These are phyloP conservation scores for Coniella vitis DNA, from an alignment of 2,329 filamentous ascomycete genomes.

Conservation along the genomic window DNA sequence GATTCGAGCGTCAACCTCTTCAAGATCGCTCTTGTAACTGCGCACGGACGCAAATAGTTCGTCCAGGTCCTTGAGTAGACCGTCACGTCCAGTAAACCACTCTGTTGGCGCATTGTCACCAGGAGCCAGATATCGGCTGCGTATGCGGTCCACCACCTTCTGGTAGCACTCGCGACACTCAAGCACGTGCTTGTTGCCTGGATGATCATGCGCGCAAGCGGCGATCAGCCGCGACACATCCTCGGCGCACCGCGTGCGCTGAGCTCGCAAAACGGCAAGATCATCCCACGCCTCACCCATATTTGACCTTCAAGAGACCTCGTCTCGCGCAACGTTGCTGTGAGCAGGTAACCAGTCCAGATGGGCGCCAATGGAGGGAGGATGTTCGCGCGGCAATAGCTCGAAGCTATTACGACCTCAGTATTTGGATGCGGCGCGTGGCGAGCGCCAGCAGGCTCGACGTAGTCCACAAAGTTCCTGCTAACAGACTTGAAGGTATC, in stretches of 20 bases:
- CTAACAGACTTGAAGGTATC: too few relatives aligned
- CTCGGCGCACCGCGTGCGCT: slow-evolving; percentile 28
- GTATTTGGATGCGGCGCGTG: too few relatives aligned
- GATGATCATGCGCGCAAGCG: slow-evolving; percentile 36
- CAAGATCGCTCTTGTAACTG: slow-evolving; percentile 34
- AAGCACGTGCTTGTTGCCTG: slow-evolving; percentile 32
- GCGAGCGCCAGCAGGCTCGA: too few relatives aligned
- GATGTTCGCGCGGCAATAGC: too few relatives aligned
- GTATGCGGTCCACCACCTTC: slow-evolving; percentile 39
- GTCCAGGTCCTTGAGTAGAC: slow-evolving; percentile 45
- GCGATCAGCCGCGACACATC: slow-evolving; percentile 36
- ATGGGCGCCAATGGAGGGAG: too few relatives aligned
- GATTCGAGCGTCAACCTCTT: slow-evolving; percentile 42
- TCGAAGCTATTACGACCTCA: too few relatives aligned
- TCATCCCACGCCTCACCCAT: slow-evolving; percentile 7
- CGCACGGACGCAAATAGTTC: slow-evolving; percentile 41
- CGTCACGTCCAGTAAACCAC: slow-evolving; percentile 45
- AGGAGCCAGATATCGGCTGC: slow-evolving; percentile 30
- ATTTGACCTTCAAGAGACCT: neutral
- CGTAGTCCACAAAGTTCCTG: too few relatives aligned
- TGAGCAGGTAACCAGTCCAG: neutral
- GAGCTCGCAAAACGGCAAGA: slow-evolving; percentile 7
- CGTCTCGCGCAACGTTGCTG: too few relatives aligned
- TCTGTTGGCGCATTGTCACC: slow-evolving; percentile 26
- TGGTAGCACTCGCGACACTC: slow-evolving; percentile 44